Evolutionary conservation across 352 stramenopile species (phyloP).

Genomic region (Phytophthora sojae): DNA sequence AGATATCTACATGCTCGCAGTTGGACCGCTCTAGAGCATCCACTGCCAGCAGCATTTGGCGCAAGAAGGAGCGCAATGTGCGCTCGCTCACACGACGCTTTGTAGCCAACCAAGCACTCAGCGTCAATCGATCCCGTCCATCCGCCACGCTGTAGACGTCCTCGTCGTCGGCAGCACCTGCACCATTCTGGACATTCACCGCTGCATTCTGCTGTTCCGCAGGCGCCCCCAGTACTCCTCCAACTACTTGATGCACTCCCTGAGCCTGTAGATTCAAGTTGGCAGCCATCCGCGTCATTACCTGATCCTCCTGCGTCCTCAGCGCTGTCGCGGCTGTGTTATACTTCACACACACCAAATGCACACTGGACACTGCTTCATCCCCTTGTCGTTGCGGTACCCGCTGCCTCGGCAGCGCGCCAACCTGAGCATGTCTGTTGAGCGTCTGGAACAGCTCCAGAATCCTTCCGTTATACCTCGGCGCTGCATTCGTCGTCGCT

Average conservation of each 20-base stretch:
- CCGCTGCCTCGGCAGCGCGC: slow-evolving; percentile 6
- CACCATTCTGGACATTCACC: slow-evolving; percentile 25
- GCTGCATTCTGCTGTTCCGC: slow-evolving; percentile 5
- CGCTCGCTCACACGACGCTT: slow-evolving; percentile 40
- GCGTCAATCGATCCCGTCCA: slow-evolving; percentile 38
- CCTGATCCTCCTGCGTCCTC: slow-evolving; percentile 12
- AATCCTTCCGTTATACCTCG: slow-evolving; percentile 30
- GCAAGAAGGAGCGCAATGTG: slow-evolving; percentile 60
- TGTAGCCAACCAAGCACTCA: slow-evolving; percentile 52
- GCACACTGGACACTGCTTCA: slow-evolving; percentile 31
- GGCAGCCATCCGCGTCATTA: slow-evolving; percentile 20
- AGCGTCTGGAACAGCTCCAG: slow-evolving; percentile 26
- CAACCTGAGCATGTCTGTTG: slow-evolving; percentile 20
- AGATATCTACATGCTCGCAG: slow-evolving; percentile 61
- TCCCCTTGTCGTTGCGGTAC: not conserved
- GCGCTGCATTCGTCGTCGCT: not conserved
- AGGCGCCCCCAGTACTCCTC: not conserved
- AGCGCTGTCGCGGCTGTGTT: slow-evolving; percentile 3
- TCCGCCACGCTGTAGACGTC: slow-evolving; percentile 55
- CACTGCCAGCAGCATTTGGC: slow-evolving; percentile 69
- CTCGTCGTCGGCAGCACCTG: slow-evolving; percentile 38
- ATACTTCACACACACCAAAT: slow-evolving; percentile 33
- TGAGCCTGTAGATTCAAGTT: slow-evolving; percentile 20
- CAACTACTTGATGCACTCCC: slow-evolving; percentile 1
- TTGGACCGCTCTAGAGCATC: slow-evolving; percentile 57